Base-by-base conservation (phyloP, 1,284 basidiomycete species). In the Exobasidium cylindrosporum region DNA sequence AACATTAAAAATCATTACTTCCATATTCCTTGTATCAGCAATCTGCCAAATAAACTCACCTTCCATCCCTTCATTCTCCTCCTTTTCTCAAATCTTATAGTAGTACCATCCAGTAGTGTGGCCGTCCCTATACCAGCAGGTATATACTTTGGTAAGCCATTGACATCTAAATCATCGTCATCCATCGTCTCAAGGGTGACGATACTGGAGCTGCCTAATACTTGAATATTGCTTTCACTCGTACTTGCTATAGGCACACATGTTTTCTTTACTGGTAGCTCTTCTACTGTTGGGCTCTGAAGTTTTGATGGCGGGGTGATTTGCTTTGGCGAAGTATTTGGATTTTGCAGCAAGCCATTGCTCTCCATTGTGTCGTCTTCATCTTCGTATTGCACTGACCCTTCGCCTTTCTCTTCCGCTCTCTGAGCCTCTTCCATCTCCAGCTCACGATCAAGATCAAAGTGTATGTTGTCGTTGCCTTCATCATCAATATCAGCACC, bases 81-180 rank as follows among this genome's bases (percentile, higher is more conserved):
- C 24, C 72, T 65, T 17, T 69, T 62, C 35, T 72, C 70, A 40
- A 78, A 71, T 31, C 67, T 58, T 10, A 78, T 35, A 1, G 24
- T 28, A 0, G 50, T 61, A 29, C 76, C 76, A 53, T 72, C 66
- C 54, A 72, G 61, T 14, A 67, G 66, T 26, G 65, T 64, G 1
- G 72, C 74, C 1, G 47, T 29, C 10, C 67, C 35, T 29, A 70
- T 65, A 29, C 72, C 73, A 3, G 73, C 73, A 7, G 76, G 76
- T 14, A 78, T 73, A 49, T 75, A 77, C 58, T 72, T 72, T 32
- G 74, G 74, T 5, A 75, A 57, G n/a, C 60, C 60, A 28, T 32
- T 46, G 3, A 49, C 40, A 10, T 45, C 57, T 5, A 58, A 24
- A 5, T 53, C 49, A 17, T 53, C 49, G 17, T 53, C 49, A 17